Percentiles rank a stretch among this genome's conserved stretches.
Conservation (phyloP, 2,329 filamentous ascomycete genomes). For the Cercospora canescens region DNA sequence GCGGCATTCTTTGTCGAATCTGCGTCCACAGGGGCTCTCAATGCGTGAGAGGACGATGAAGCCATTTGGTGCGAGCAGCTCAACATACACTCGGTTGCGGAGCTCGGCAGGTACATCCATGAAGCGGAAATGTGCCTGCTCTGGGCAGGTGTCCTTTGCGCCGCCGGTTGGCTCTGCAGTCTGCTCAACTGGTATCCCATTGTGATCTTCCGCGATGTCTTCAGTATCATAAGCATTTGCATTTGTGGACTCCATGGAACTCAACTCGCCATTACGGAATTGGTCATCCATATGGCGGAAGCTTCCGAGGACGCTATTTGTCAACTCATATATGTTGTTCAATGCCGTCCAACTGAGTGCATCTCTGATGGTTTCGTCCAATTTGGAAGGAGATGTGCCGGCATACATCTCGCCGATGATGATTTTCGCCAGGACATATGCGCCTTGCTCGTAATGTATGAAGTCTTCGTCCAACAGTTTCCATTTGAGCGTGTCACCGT, state of each 20-base stretch:
- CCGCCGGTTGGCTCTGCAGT: not conserved
- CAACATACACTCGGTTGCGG: constrained; percentile 20
- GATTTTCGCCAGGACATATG: not conserved
- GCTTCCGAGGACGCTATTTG: not conserved
- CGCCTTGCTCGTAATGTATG: not conserved
- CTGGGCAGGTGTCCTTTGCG: not conserved
- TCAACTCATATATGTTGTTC: not conserved
- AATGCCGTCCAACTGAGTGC: not conserved
- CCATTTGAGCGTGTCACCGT: not conserved
- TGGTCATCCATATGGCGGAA: not conserved
- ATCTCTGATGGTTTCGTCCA: not conserved
- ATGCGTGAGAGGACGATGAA: constrained; percentile 11
- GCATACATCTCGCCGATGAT: not conserved
- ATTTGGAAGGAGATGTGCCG: not conserved
- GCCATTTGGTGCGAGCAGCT: constrained; percentile 17
- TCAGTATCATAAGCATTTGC: not conserved
- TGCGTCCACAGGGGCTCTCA: not conserved
- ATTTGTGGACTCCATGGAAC: not conserved
- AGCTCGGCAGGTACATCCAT: constrained; percentile 24
- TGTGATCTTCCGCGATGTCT: not conserved
- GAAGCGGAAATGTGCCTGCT: constrained; percentile 14
- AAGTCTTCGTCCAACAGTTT: not conserved
- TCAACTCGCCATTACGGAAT: not conserved
- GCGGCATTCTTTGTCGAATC: not conserved
- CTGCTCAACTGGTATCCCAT: not conserved